Evolutionary conservation across 2,329 filamentous ascomycete species (phyloP).

Genomic region (Daldinia sp.): DNA sequence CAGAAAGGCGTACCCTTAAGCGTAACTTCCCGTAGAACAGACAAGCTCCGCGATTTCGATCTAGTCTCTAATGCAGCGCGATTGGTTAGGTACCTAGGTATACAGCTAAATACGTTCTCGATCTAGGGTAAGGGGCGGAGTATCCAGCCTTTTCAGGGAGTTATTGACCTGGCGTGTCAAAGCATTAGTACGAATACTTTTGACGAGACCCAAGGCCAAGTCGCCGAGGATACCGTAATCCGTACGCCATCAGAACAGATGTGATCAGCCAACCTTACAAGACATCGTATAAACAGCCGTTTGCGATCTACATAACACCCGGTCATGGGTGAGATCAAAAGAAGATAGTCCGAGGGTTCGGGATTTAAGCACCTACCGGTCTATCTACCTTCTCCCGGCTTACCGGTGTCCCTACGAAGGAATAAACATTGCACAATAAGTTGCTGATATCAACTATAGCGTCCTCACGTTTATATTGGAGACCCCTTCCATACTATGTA

Average conservation of each 20-base stretch:
- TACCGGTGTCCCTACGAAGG: neutral
- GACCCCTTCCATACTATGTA: neutral
- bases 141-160: neutral
- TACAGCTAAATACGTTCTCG: neutral
- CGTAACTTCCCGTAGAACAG: neutral
- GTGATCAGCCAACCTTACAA: conserved; percentile 4
- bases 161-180: neutral
- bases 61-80: neutral
- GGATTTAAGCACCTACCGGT: neutral
- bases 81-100: neutral
- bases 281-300: neutral
- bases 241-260: neutral
- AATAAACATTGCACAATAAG: neutral
- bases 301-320: neutral
- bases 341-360: conserved; percentile 4
- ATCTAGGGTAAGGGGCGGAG: neutral
- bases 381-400: neutral
- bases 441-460: neutral
- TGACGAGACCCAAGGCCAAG: neutral
- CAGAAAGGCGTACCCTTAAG: neutral
- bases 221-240: neutral
- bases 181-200: neutral
- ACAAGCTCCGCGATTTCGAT: neutral
- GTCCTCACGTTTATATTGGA: neutral
- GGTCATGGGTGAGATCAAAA: neutral